Evolutionary conservation across 495 filamentous ascomycete genomes (phyloP).

Genomic region (Lentithecium fluviatile): DNA sequence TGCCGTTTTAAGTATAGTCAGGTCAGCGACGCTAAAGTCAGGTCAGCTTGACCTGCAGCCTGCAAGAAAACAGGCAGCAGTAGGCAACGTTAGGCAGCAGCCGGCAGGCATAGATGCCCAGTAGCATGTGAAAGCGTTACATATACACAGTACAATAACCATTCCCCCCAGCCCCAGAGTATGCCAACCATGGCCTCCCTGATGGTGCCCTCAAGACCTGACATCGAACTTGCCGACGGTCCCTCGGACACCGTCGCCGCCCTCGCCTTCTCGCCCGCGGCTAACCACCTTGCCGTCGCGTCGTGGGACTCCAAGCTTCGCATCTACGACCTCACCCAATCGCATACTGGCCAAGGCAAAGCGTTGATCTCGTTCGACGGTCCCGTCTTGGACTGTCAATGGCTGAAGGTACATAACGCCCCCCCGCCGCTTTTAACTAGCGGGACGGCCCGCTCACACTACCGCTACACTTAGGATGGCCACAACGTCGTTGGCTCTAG

Average conservation of each 20-base stretch:
- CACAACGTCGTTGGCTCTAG: slow-evolving; percentile 75
- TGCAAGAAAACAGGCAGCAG: too few species aligned
- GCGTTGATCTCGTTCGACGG: slow-evolving; percentile 74
- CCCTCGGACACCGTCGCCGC: slow-evolving; percentile 84
- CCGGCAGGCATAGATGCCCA: too few species aligned
- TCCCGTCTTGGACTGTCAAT: slow-evolving; percentile 74
- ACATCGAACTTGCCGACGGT: slow-evolving; percentile 70
- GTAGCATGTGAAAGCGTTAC: too few species aligned
- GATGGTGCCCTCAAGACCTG: slow-evolving; percentile 36
- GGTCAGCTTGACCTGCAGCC: too few species aligned
- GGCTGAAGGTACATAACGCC: slow-evolving; percentile 65
- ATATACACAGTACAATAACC: too few species aligned
- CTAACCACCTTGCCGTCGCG: slow-evolving; percentile 75
- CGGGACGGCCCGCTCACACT: neutral
- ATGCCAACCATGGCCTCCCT: too few species aligned
- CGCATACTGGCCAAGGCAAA: slow-evolving; percentile 71
- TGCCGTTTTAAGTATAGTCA: too few species aligned
- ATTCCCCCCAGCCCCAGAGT: too few species aligned
- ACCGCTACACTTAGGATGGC: slow-evolving; percentile 52
- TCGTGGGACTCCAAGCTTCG: slow-evolving; percentile 92
- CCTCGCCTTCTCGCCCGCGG: slow-evolving; percentile 70
- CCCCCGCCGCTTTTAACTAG: neutral
- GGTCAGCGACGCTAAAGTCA: too few species aligned
- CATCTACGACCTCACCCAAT: slow-evolving; percentile 78
- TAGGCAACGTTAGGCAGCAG: too few species aligned